Evolutionary conservation across 192 early-diverging fungal genomes (phyloP).

Genomic region (Obelidium mucronatum): DNA sequence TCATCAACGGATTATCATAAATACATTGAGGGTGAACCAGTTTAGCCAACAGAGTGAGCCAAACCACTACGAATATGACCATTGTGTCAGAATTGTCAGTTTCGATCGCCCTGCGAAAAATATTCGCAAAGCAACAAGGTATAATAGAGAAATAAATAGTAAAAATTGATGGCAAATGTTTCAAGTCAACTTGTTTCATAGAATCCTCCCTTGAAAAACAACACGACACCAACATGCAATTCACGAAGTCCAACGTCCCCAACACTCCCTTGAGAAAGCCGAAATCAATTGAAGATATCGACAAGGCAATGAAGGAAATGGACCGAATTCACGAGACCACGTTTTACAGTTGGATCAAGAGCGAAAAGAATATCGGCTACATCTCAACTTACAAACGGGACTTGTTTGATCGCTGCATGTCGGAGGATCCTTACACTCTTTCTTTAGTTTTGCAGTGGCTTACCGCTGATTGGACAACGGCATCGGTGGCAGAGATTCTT

Average conservation of each 20-base stretch:
- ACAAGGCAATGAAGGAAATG: constrained; percentile 41
- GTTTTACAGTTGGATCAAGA: constrained; percentile 40
- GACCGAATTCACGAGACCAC: constrained; percentile 35
- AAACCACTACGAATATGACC: too few relatives aligned
- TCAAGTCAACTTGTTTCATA: too few relatives aligned
- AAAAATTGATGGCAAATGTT: too few relatives aligned
- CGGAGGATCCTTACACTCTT: constrained; percentile 11
- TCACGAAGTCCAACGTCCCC: background rate
- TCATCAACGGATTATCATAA: too few relatives aligned
- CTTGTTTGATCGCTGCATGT: constrained; percentile 18
- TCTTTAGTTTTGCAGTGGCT: constrained; percentile 38
- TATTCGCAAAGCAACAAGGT: too few relatives aligned
- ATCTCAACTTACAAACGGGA: constrained; percentile 39
- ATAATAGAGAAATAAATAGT: too few relatives aligned
- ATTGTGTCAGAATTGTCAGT: too few relatives aligned
- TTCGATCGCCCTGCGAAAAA: too few relatives aligned
- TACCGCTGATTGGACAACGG: constrained; percentile 22
- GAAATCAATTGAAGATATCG: constrained; percentile 32
- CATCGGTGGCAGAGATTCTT: constrained; percentile 38
- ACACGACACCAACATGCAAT: too few relatives aligned
- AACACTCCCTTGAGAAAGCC: background rate
- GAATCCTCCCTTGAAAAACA: too few relatives aligned
- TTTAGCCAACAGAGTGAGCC: too few relatives aligned
- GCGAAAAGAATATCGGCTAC: constrained; percentile 41
- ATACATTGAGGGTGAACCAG: too few relatives aligned